Evolutionary conservation across 306 rosid species (phyloP).

Genomic region (Potentilla sterilis): DNA sequence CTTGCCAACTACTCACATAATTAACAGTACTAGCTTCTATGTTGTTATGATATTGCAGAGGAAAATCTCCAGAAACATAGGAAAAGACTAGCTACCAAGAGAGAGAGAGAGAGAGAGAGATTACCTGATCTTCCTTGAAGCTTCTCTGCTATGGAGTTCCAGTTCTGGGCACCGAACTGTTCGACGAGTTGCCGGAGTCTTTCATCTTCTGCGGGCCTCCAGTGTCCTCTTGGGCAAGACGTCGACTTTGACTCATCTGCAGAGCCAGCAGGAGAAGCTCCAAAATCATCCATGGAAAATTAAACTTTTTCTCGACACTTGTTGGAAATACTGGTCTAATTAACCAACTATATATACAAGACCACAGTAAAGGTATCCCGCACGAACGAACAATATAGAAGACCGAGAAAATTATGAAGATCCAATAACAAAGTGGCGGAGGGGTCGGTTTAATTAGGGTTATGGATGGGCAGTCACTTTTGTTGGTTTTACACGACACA

Average conservation of each 20-base stretch:
- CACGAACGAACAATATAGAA: slow-evolving; percentile 54
- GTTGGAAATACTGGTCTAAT: neutral
- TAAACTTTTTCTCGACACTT: neutral
- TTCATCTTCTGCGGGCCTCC: slow-evolving; percentile 93
- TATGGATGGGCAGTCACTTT: slow-evolving; percentile 98
- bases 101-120: neutral
- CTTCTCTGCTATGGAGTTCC: slow-evolving; percentile 93
- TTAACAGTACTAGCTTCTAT: neutral
- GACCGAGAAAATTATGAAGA: slow-evolving; percentile 7
- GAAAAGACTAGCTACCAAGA: neutral
- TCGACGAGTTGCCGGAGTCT: slow-evolving; percentile 74
- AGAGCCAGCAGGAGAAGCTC: slow-evolving; percentile 23
- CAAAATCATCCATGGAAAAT: slow-evolving; percentile 58
- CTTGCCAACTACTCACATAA: neutral
- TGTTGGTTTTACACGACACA: slow-evolving; percentile 98
- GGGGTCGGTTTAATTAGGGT: slow-evolving; percentile 91
- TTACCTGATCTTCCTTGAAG: slow-evolving; percentile 98
- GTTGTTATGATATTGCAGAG: neutral
- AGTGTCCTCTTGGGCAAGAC: slow-evolving; percentile 78
- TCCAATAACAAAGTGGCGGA: slow-evolving; percentile 37
- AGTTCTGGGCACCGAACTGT: slow-evolving; percentile 85
- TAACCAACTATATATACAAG: neutral
- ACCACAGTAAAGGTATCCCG: slow-evolving; percentile 19
- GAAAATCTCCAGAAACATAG: neutral
- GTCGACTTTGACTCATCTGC: slow-evolving; percentile 44